Base-by-base conservation (phyloP, 768 basidiomycete species). In the Rhodotorula babjevae region DNA sequence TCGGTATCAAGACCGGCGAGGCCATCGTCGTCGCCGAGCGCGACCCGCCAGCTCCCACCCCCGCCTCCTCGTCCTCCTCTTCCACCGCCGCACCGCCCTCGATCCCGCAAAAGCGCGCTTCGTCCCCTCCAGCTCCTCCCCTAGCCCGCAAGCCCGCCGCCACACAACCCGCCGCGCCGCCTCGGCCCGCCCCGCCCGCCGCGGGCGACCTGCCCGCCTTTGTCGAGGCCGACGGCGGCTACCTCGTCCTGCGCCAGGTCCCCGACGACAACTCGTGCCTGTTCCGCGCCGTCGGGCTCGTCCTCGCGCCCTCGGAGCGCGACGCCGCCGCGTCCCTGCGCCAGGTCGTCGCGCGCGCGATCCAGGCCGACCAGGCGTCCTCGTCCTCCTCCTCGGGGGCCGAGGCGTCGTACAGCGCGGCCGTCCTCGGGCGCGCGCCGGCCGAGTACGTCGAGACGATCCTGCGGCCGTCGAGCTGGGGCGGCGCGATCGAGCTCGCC, bases 221-320 rank as follows among this genome's bases (percentile, higher is more conserved):
- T 66, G 80, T 53, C 56, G 81, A 29, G 8, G 71, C 61, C 52
- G 71, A 66, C 58, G 76, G 67, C 70, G 77, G 58, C 63, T 79
- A 9, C 56, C 74, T 67, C 62, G 69, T 59, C 63, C 58, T 61
- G 25, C 66, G 66, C 46, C 85, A 93, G 67, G 92, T 95, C 27
- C 94, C 93, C n/a, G 95, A 98, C 78, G 95, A 98, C 82, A 98
- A 98, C 78, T 90, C 92, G 2, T 98, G 95, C 80, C 83, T 98
- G 44, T 98, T 97, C 83, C 90, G 90, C 7, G 88, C 93, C 6
- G 84, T 92, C 58, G 91, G 90, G 25, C 82, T 95, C 55, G 83
- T 95, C 3, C 94, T 97, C 77, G 87, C 89, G 78, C 92, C 94
- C 77, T 87, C 87, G 68, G 46, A 58, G 11, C 88, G 89, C 21